Evolutionary conservation across 2,329 filamentous ascomycete species (phyloP).

Genomic region (Aspergillus unguis): DNA sequence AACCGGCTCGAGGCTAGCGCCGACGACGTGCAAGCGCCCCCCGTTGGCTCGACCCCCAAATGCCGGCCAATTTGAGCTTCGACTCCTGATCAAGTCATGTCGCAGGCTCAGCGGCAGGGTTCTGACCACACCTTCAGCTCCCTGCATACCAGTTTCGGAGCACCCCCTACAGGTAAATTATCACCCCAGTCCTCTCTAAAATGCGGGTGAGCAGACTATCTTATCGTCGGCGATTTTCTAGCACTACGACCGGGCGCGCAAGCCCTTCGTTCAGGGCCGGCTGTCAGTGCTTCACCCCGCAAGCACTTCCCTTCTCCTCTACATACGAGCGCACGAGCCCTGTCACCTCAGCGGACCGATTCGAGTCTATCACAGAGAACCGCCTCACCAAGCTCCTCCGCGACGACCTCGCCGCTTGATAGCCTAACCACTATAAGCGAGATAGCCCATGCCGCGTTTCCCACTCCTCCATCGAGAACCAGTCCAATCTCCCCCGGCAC

Average conservation of each 20-base stretch:
- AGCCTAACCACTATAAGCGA: conserved; percentile 22
- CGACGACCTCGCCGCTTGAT: conserved; percentile 21
- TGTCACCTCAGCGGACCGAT: conserved; percentile 20
- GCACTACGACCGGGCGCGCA: conserved; percentile 28
- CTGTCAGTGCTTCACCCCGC: conserved; percentile 20
- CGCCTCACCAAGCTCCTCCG: conserved; percentile 25
- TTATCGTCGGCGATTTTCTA: conserved; percentile 38
- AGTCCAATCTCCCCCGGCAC: conserved; percentile 19
- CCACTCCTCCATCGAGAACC: conserved; percentile 25
- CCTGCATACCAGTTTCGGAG: conserved; percentile 10
- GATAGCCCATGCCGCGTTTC: conserved; percentile 30
- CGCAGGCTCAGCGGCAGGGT: conserved; percentile 32
- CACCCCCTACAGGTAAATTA: conserved; percentile 9
- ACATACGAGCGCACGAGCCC: conserved; percentile 27
- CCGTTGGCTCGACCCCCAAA: conserved; percentile 10
- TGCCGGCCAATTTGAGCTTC: conserved; percentile 14
- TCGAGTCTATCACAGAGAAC: conserved; percentile 26
- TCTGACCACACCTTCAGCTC: conserved; percentile 23
- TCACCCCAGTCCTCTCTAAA: conserved; percentile 9
- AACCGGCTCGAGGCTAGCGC: conserved; percentile 18
- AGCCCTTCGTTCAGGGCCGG: conserved; percentile 22
- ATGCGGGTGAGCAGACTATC: conserved; percentile 22
- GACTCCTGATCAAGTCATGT: conserved; percentile 31
- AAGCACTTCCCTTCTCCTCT: conserved; percentile 31
- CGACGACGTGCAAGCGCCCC: conserved; percentile 14